A percentile compares a stretch with the other conserved stretches of the same genome.
Evolutionary conservation across 306 rosid species (phyloP).

Genomic region (Acacia crassicarpa): DNA sequence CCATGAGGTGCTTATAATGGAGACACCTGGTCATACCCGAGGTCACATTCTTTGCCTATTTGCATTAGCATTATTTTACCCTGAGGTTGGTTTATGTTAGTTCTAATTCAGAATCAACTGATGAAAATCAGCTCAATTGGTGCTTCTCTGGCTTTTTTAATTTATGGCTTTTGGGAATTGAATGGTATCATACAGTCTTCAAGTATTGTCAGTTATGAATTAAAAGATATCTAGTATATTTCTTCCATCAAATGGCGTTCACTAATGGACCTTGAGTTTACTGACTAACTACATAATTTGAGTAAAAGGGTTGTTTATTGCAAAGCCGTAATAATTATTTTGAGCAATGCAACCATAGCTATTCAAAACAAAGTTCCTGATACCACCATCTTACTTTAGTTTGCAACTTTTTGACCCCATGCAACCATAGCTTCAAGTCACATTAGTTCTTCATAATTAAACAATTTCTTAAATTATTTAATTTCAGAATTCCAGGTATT

Average conservation of each 20-base stretch:
- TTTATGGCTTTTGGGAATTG: conserved; percentile 1
- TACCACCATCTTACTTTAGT: background rate
- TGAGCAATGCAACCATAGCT: background rate
- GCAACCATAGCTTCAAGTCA: background rate
- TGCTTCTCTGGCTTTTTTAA: conserved; percentile 9
- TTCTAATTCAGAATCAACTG: background rate
- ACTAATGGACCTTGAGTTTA: background rate
- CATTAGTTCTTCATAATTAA: background rate
- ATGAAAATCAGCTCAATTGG: background rate
- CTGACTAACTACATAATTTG: background rate
- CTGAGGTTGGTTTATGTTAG: conserved; percentile 1
- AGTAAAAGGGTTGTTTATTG: background rate
- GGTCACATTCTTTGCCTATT: conserved; percentile 47
- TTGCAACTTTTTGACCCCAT: background rate
- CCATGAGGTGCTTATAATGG: conserved; percentile 89
- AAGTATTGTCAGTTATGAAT: background rate
- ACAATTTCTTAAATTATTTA: background rate
- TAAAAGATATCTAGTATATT: background rate
- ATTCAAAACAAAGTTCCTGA: background rate
- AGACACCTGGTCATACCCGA: conserved; percentile 94
- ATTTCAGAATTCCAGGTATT: background rate
- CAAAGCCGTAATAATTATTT: background rate
- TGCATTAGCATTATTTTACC: conserved; percentile 15
- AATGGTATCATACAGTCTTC: background rate
- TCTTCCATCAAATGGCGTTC: background rate